A percentile compares a stretch with the other conserved stretches of the same genome.
Conservation (phyloP, 2,329 filamentous ascomycete species). For the Xylaria sp. region DNA sequence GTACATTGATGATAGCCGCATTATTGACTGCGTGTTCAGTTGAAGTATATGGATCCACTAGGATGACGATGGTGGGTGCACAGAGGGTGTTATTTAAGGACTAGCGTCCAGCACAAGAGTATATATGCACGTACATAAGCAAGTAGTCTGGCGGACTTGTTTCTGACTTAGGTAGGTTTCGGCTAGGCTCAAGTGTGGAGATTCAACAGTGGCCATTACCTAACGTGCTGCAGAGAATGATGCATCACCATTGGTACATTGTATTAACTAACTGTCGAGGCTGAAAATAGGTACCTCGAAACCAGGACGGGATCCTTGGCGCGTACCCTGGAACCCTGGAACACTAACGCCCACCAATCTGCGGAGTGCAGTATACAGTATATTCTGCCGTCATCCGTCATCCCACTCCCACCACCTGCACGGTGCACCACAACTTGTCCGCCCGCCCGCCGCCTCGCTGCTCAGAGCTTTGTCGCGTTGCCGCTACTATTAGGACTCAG, state of each 20-base stretch:
- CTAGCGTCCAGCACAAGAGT: slow-evolving; percentile 1
- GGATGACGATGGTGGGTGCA: slow-evolving; percentile 22
- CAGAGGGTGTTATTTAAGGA: slow-evolving; percentile 4
- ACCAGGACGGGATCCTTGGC: slow-evolving; percentile 24
- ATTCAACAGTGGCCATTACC: neutral
- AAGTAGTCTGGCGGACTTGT: neutral
- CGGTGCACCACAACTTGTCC: slow-evolving; percentile 31
- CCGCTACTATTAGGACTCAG: neutral
- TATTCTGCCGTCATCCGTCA: slow-evolving; percentile 35
- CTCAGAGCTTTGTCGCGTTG: slow-evolving; percentile 31
- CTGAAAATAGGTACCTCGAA: slow-evolving; percentile 16
- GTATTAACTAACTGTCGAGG: slow-evolving; percentile 12
- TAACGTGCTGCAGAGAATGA: neutral
- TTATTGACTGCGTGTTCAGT: slow-evolving; percentile 32
- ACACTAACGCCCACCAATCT: slow-evolving; percentile 30
- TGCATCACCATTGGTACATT: neutral
- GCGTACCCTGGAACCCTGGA: slow-evolving; percentile 16
- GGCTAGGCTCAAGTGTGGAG: neutral
- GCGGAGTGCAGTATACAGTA: slow-evolving; percentile 19
- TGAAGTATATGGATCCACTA: slow-evolving; percentile 17
- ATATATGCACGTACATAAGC: neutral
- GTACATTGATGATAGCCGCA: slow-evolving; percentile 9
- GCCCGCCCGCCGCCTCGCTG: slow-evolving; percentile 25
- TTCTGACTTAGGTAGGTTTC: neutral
- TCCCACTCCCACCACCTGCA: slow-evolving; percentile 29